Evolutionary conservation across 768 basidiomycete species (phyloP).

Genomic region (Sarcodon aspratus): DNA sequence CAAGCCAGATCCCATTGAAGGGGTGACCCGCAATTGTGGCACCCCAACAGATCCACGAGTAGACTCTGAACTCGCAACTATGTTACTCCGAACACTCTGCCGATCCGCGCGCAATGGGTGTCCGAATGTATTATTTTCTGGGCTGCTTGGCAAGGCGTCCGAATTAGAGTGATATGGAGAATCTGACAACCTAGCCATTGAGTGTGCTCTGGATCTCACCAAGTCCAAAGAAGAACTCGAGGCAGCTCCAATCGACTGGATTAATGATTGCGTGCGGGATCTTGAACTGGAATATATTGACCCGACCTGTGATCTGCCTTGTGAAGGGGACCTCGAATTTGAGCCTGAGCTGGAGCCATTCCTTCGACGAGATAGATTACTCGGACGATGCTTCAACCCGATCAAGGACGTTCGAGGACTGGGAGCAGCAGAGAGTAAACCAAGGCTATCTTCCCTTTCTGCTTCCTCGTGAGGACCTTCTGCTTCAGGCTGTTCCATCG

Average conservation of each 20-base stretch:
- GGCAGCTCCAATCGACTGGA: slow-evolving; percentile 52
- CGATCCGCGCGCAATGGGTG: slow-evolving; percentile 34
- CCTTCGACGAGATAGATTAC: slow-evolving; percentile 16
- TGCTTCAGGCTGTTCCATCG: slow-evolving; percentile 29
- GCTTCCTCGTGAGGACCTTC: slow-evolving; percentile 47
- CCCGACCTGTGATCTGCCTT: slow-evolving; percentile 20
- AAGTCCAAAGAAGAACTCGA: slow-evolving; percentile 51
- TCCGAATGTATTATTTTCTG: slow-evolving; percentile 72
- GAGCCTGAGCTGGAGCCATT: slow-evolving; percentile 16
- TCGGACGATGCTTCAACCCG: slow-evolving; percentile 27
- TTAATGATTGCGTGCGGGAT: slow-evolving; percentile 54
- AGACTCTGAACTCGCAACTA: not conserved
- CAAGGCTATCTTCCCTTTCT: slow-evolving; percentile 54
- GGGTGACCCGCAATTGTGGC: slow-evolving; percentile 1
- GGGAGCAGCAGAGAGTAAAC: slow-evolving; percentile 35
- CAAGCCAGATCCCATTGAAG: not conserved
- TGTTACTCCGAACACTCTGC: slow-evolving; percentile 7
- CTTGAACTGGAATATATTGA: slow-evolving; percentile 13
- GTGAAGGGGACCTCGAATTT: slow-evolving; percentile 31
- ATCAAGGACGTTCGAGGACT: slow-evolving; percentile 39
- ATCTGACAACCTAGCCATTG: slow-evolving; percentile 46
- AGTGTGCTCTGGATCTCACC: slow-evolving; percentile 48
- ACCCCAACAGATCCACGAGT: not conserved
- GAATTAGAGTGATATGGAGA: slow-evolving; percentile 20
- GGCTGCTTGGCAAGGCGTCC: slow-evolving; percentile 34